Evolutionary conservation across 2,329 filamentous ascomycete genomes (phyloP).

Genomic region (Lanzia echinophila): DNA sequence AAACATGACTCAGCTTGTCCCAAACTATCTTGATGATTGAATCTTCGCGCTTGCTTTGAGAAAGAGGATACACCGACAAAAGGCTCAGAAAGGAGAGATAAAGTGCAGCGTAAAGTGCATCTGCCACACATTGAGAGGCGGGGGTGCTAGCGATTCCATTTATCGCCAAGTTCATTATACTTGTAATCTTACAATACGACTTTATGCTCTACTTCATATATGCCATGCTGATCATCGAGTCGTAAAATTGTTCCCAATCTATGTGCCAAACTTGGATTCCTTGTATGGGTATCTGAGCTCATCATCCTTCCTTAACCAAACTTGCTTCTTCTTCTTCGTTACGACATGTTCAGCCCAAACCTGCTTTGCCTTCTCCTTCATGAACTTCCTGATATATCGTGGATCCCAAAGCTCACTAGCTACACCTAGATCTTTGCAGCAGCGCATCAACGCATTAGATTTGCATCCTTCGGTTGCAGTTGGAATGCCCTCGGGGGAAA

Average conservation of each 20-base stretch:
- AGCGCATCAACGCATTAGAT: slow-evolving; percentile 94
- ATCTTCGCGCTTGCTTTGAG: too few relatives aligned
- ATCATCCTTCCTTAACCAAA: slow-evolving; percentile 82
- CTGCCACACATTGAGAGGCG: too few relatives aligned
- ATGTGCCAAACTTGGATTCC: slow-evolving; percentile 33
- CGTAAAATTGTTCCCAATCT: not conserved
- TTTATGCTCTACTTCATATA: not conserved
- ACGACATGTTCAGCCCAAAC: slow-evolving; percentile 81
- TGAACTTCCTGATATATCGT: slow-evolving; percentile 77
- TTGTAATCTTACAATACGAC: slow-evolving; percentile 3
- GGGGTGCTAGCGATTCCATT: too few relatives aligned
- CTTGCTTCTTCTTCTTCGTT: slow-evolving; percentile 84
- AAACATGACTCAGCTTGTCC: too few relatives aligned
- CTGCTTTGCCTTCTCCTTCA: slow-evolving; percentile 67
- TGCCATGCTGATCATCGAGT: not conserved
- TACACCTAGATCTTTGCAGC: slow-evolving; percentile 95
- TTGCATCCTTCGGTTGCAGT: slow-evolving; percentile 96
- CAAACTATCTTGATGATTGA: too few relatives aligned
- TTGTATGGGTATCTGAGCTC: slow-evolving; percentile 58
- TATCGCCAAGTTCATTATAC: not conserved
- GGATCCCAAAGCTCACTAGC: slow-evolving; percentile 97
- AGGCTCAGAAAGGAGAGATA: too few relatives aligned
- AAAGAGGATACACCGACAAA: too few relatives aligned
- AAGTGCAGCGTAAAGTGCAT: too few relatives aligned
- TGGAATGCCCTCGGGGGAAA: slow-evolving; percentile 80